These are phyloP conservation scores for Geotrichum histeridarum DNA, from an alignment of 1,139 yeast species.

Conservation along the genomic window DNA sequence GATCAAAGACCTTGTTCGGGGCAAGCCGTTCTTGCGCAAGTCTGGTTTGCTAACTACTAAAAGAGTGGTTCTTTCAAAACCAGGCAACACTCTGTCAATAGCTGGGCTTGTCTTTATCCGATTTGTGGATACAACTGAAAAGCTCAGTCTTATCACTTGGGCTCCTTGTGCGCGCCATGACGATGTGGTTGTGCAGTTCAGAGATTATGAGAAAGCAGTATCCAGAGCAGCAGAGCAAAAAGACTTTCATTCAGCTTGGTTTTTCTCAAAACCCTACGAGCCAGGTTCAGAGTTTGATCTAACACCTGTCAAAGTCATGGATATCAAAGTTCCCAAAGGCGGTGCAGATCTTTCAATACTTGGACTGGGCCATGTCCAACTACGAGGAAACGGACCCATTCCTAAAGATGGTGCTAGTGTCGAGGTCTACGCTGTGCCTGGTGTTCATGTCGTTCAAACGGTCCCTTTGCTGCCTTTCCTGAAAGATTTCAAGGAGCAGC, in stretches of 20 bases:
- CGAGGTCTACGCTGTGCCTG: constrained; percentile 47
- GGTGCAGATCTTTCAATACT: constrained; percentile 19
- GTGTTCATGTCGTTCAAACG: constrained; percentile 38
- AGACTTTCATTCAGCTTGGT: constrained; percentile 15
- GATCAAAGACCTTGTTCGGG: constrained; percentile 41
- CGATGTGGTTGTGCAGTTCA: constrained; percentile 30
- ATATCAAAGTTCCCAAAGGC: constrained; percentile 7
- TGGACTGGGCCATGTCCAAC: constrained; percentile 43
- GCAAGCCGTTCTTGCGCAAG: constrained; percentile 37
- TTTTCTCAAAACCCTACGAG: constrained; percentile 17
- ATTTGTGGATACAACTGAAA: constrained; percentile 38
- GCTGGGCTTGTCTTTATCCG: constrained; percentile 60
- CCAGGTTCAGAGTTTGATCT: background rate
- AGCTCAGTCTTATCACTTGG: constrained; percentile 22
- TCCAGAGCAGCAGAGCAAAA: constrained; percentile 10
- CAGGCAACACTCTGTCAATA: constrained; percentile 47
- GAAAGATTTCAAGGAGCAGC: constrained; percentile 16
- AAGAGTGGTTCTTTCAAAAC: constrained; percentile 32
- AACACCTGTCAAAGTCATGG: constrained; percentile 5
- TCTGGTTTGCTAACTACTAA: constrained; percentile 40
- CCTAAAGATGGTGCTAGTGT: constrained; percentile 39
- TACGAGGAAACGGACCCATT: constrained; percentile 59
- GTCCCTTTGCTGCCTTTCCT: constrained; percentile 33
- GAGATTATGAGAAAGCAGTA: constrained; percentile 36
- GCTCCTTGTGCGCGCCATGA: constrained; percentile 27